These are phyloP conservation scores for Cydonia oblonga DNA, from an alignment of 331 rosid genomes.

Conservation along the genomic window DNA sequence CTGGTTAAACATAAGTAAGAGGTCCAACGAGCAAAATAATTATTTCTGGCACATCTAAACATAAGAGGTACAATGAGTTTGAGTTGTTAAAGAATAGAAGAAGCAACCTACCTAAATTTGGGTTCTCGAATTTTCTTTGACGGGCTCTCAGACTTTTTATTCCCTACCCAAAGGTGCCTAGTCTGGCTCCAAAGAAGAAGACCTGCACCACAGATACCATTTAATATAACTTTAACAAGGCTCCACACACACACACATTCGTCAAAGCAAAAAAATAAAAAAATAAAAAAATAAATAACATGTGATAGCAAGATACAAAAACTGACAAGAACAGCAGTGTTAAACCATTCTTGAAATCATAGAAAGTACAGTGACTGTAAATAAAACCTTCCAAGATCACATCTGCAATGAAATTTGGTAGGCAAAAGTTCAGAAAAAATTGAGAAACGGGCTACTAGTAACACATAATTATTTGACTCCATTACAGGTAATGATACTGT, in stretches of 20 bases:
- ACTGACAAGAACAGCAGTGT: not conserved
- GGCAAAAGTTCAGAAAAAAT: not conserved
- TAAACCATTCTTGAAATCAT: not conserved
- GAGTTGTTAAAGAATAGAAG: not conserved
- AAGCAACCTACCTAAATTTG: constrained; percentile 49
- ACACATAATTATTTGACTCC: not conserved
- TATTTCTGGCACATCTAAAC: not conserved
- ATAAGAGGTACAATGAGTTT: not conserved
- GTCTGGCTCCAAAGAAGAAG: constrained; percentile 85
- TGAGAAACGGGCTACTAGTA: not conserved
- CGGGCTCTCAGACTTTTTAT: constrained; percentile 32
- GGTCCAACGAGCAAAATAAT: not conserved
- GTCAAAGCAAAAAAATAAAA: not conserved
- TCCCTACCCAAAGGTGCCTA: constrained; percentile 78
- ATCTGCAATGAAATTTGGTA: not conserved
- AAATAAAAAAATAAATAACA: not conserved
- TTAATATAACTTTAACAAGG: constrained; percentile 5
- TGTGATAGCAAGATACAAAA: not conserved
- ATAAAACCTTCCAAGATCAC: not conserved
- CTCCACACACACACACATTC: not conserved
- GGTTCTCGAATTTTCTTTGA: constrained; percentile 60
- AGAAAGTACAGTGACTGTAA: not conserved
- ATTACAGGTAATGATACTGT: not conserved
- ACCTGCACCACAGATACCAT: constrained; percentile 41
- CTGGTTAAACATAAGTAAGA: not conserved